Conservation (phyloP, 768 basidiomycete genomes). For the Hortiboletus flavorubellus region DNA sequence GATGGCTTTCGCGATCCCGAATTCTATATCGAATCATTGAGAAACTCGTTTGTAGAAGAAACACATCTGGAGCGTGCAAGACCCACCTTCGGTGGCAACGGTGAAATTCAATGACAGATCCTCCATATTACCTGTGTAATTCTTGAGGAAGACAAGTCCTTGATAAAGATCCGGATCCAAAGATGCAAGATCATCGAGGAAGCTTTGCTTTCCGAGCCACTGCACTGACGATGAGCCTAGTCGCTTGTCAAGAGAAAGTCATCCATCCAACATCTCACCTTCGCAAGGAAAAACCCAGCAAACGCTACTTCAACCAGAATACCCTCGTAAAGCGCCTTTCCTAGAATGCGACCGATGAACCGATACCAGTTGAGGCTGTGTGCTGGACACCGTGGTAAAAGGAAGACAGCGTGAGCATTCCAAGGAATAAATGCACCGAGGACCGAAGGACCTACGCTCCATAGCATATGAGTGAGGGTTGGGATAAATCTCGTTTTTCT, state of each 20-base stretch:
- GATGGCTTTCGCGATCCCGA: conserved; percentile 70
- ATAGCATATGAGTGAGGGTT: conserved; percentile 91
- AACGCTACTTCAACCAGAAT: conserved; percentile 94
- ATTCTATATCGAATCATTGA: conserved; percentile 47
- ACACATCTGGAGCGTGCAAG: not conserved
- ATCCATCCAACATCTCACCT: conserved; percentile 42
- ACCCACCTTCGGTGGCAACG: conserved; percentile 76
- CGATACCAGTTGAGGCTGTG: conserved; percentile 90
- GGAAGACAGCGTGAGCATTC: not conserved
- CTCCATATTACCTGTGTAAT: conserved; percentile 81
- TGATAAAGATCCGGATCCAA: conserved; percentile 91
- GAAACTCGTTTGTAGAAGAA: not conserved
- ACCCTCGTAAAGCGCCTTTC: conserved; percentile 95
- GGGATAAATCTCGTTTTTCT: conserved; percentile 92
- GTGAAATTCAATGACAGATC: conserved; percentile 91
- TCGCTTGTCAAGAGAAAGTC: not conserved
- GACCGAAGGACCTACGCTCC: conserved; percentile 54
- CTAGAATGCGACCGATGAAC: conserved; percentile 90
- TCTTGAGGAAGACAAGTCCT: conserved; percentile 89
- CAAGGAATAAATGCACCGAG: not conserved
- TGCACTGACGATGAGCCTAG: conserved; percentile 25
- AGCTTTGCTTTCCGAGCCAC: conserved; percentile 93
- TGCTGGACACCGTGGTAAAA: conserved; percentile 37
- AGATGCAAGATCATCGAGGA: conserved; percentile 88
- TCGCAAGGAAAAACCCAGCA: conserved; percentile 91